Conservation (phyloP, 2,329 filamentous ascomycete genomes). For the Podosphaera aphanis region DNA sequence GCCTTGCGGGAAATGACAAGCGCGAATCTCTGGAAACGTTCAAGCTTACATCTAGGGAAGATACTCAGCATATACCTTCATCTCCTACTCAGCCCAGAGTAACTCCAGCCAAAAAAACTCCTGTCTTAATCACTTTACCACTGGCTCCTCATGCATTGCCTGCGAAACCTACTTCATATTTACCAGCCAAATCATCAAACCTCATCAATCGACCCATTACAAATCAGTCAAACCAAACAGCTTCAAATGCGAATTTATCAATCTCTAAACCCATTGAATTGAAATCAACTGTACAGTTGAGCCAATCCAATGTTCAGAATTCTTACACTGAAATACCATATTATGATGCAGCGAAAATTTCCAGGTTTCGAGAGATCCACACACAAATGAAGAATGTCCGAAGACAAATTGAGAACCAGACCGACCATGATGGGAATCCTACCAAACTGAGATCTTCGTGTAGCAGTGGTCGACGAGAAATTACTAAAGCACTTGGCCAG, state of each 20-base stretch:
- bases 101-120: neutral
- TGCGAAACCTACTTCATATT: neutral
- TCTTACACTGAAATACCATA: constrained; percentile 7
- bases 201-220: neutral
- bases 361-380: constrained; percentile 34
- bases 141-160: neutral
- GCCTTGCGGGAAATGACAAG: neutral
- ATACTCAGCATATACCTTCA: neutral
- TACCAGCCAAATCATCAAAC: neutral
- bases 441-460: constrained; percentile 33
- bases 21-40: neutral
- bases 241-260: neutral
- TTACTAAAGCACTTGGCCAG: constrained; percentile 52
- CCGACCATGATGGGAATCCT: neutral
- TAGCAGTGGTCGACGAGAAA: constrained; percentile 44
- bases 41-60: too few species aligned
- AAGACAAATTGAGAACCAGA: constrained; percentile 20
- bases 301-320: neutral
- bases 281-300: neutral
- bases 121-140: neutral
- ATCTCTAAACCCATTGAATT: neutral
- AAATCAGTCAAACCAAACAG: neutral
- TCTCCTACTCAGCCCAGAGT: neutral
- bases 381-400: constrained; percentile 39
- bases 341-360: constrained; percentile 5